Percentiles rank a stretch among this genome's conserved stretches.
phyloP scores from a whole-genome alignment of 2,329 filamentous ascomycete species.

The Magnaporthiopsis rhizophila region DNA sequence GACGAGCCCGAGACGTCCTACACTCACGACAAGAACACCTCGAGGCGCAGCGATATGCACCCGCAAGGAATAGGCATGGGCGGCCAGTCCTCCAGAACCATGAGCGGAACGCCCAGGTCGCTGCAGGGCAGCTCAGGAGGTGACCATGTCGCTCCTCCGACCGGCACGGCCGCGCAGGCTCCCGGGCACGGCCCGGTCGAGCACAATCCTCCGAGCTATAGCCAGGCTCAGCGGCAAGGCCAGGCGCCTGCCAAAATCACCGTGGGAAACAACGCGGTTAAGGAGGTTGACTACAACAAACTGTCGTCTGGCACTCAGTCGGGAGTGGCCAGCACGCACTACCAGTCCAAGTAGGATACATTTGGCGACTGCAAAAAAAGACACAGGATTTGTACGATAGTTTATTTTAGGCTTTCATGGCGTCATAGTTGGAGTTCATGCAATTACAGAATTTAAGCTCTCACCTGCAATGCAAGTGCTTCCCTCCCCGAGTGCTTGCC shows the following conservation, averaged over 20 bases:
- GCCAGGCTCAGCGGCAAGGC: background rate
- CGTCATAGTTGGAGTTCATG: background rate
- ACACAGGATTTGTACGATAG: background rate
- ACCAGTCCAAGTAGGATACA: background rate
- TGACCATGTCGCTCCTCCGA: background rate
- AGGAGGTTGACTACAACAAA: slow-evolving; percentile 5
- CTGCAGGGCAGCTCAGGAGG: background rate
- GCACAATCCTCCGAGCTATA: background rate
- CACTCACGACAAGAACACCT: background rate
- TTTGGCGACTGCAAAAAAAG: background rate
- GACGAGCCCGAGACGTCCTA: background rate
- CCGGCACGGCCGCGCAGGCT: slow-evolving; percentile 1
- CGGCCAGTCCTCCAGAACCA: background rate
- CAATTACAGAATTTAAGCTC: background rate
- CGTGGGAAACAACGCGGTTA: background rate
- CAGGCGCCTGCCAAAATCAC: background rate
- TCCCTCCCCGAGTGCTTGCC: too few species aligned
- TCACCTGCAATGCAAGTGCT: too few species aligned
- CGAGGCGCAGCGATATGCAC: background rate
- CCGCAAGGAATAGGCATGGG: background rate
- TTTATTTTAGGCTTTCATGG: background rate
- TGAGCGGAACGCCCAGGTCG: background rate
- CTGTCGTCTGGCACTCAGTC: slow-evolving; percentile 1
- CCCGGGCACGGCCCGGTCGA: background rate
- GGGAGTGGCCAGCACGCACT: background rate